Percentiles rank a stretch among this genome's conserved stretches.
Evolutionary conservation across 2,329 filamentous ascomycete species (phyloP).

Genomic region (Magnaporthales sp.): DNA sequence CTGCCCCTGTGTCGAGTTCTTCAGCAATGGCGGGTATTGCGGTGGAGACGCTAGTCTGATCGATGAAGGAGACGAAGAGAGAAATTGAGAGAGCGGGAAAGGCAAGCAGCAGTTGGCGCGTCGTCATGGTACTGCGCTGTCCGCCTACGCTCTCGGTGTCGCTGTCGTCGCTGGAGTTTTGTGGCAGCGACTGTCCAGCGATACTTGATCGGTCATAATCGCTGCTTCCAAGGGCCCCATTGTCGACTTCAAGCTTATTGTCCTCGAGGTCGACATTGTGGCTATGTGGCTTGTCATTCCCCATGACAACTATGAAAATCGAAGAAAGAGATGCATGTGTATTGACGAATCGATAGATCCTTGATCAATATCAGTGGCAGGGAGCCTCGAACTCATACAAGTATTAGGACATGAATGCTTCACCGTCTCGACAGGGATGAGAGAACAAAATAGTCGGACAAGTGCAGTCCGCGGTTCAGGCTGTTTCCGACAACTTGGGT

Average conservation of each 20-base stretch:
- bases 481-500: not conserved
- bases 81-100: conserved; percentile 42
- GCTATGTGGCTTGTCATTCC: not conserved
- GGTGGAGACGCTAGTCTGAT: conserved; percentile 46
- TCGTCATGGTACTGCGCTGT: conserved; percentile 49
- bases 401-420: not conserved
- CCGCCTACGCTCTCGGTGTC: conserved; percentile 23
- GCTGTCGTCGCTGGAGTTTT: not conserved
- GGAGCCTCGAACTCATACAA: not conserved
- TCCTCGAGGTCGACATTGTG: not conserved
- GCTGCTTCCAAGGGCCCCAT: not conserved
- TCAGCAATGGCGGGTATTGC: conserved; percentile 42
- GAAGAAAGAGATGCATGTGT: not conserved
- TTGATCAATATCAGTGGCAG: not conserved
- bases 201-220: not conserved
- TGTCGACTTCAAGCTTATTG: not conserved
- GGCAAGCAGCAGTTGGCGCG: conserved; percentile 37
- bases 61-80: conserved; percentile 45
- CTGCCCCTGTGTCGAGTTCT: conserved; percentile 35
- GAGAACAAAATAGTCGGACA: not conserved
- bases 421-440: no score
- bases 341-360: not conserved
- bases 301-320: not conserved
- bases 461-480: not conserved
- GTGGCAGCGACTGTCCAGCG: not conserved